These are phyloP conservation scores for Dictyostelium brefeldianum DNA, from an alignment of 78 protist species.

Conservation along the genomic window DNA sequence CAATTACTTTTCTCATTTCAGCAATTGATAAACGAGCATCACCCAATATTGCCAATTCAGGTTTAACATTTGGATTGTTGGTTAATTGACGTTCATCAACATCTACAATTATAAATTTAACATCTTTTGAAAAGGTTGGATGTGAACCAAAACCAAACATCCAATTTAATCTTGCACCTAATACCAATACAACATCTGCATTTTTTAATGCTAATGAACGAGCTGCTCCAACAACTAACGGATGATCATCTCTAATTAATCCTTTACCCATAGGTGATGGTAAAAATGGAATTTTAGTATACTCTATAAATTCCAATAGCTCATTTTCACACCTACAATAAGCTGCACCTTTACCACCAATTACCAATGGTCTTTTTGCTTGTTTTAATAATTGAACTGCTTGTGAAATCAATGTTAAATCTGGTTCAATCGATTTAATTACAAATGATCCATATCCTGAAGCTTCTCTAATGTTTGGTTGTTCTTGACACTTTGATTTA, in stretches of 20 bases:
- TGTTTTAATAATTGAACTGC: conserved; percentile 12
- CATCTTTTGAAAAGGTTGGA: conserved; percentile 40
- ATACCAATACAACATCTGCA: conserved; percentile 73
- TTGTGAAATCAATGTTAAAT: neutral
- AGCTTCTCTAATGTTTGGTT: conserved; percentile 22
- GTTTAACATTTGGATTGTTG: neutral
- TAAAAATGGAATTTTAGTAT: conserved; percentile 71
- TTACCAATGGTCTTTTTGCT: conserved; percentile 63
- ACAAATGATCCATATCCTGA: conserved; percentile 13
- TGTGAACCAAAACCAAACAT: conserved; percentile 71
- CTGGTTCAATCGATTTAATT: conserved; percentile 5
- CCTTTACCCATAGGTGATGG: conserved; percentile 91
- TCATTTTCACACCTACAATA: conserved; percentile 45
- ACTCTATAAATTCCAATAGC: conserved; percentile 17
- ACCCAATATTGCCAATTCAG: conserved; percentile 24
- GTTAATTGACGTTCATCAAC: conserved; percentile 9
- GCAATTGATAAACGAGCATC: conserved; percentile 18
- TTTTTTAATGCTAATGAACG: conserved; percentile 69
- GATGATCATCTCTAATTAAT: conserved; percentile 67
- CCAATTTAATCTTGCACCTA: conserved; percentile 88
- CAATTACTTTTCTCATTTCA: conserved; percentile 17
- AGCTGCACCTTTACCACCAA: conserved; percentile 89
- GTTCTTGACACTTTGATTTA: neutral
- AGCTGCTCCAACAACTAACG: conserved; percentile 63
- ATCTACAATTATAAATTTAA: conserved; percentile 74